Base-by-base conservation (phyloP, 192 early-diverging fungal genomes). In the Backusella australiensis region DNA sequence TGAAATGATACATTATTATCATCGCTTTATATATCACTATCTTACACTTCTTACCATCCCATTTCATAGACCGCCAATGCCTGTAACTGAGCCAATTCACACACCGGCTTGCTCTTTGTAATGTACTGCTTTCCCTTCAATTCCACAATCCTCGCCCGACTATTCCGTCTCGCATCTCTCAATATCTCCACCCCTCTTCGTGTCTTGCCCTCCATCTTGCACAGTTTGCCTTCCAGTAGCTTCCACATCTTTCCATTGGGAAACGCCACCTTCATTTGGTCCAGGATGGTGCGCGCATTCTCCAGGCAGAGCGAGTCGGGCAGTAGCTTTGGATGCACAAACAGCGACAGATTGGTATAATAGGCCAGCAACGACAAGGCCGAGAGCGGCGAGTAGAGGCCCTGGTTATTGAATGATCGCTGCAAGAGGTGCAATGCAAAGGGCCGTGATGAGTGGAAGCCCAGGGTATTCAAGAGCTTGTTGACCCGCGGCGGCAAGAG, bases 371-470 rank as follows among this genome's bases (percentile, higher is more conserved):
- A 35, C 7, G 76, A 63, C 1, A 81, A n/a, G 23, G 72, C 76
- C 3, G 76, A 69, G 4, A 81, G 26, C 41, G 72, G 35, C 9
- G 76, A 77, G 46, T 81, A 81, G 0, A 81, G 42, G 15, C 76
- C 80, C 32, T 71, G 46, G 32, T 42, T 75, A 34, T 70, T 35
- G 36, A 78, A 81, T 1, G 80, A 77, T 29, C 65, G 38, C 34
- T 78, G 80, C 36, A 81, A 53, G n/a, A 81, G 41, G 42, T 81
- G 76, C 23, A 81, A 34, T 46, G 80, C 76, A 66, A 81, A 81
- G 14, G 73, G 76, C 11, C 80, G 44, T 19, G 80, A 81, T 3
- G 80, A 77, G 46, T 81, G 76, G 17, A 81, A 81, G 17, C 80
- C 80, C 32, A 81, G 36, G 14, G 80, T 78, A 67, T 81, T 81